Percentiles rank a stretch among this genome's conserved stretches.
Conservation (phyloP, 129 eudicot genomes). For the Oenanthe sinensis region DNA sequence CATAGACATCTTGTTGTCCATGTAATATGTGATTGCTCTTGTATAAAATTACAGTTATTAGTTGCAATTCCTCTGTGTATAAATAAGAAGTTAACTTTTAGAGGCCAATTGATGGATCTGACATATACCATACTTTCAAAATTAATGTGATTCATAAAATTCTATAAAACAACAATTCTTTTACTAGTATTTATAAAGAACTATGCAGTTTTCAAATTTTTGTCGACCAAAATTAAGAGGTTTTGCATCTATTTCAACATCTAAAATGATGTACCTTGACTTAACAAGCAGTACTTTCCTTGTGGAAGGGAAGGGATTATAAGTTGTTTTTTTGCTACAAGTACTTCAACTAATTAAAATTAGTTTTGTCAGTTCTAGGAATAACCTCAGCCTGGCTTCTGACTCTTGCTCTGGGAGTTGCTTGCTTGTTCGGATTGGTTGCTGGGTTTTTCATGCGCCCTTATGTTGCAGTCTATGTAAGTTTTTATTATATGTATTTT, state of each 20-base stretch:
- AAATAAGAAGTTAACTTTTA: not conserved
- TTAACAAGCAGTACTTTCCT: not conserved
- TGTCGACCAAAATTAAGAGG: not conserved
- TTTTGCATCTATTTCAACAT: not conserved
- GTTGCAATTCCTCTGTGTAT: not conserved
- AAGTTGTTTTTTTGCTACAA: not conserved
- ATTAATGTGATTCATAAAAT: not conserved
- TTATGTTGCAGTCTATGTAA: conserved; percentile 54
- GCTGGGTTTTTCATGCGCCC: conserved; percentile 66
- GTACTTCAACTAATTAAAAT: not conserved
- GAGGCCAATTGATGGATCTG: not conserved
- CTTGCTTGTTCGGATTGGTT: conserved; percentile 46
- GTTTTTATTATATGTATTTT: conserved; percentile 17
- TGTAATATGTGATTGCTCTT: not conserved
- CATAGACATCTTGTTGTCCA: not conserved
- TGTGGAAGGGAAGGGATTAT: not conserved
- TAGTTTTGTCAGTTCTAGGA: conserved; percentile 35
- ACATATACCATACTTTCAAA: not conserved
- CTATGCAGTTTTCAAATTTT: not conserved
- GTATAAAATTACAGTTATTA: not conserved
- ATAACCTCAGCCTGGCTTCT: conserved; percentile 29
- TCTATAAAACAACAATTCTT: not conserved
- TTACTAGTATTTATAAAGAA: not conserved
- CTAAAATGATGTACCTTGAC: not conserved
- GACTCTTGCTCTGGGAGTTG: conserved; percentile 42